Conservation (phyloP, 495 filamentous ascomycete genomes). For the Hypoxylon crocopeplum region DNA sequence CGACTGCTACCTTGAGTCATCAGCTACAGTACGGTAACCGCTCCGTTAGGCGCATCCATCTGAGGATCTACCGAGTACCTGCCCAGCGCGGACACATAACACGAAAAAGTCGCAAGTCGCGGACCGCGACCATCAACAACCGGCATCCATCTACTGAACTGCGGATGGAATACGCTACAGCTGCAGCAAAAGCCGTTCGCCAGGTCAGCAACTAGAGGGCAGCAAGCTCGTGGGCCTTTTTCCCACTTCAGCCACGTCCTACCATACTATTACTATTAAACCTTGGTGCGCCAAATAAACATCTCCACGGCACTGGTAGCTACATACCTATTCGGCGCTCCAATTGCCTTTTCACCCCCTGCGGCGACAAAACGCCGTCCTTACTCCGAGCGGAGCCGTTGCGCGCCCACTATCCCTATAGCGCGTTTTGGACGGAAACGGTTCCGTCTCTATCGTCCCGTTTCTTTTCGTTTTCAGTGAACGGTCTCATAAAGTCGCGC, state of each 20-base stretch:
- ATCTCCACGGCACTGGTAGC: not conserved
- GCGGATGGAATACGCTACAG: slow-evolving; percentile 14
- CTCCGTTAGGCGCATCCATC: slow-evolving; percentile 11
- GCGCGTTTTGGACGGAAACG: slow-evolving; percentile 35
- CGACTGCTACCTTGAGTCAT: slow-evolving; percentile 29
- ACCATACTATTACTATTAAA: not conserved
- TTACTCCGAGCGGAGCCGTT: slow-evolving; percentile 37
- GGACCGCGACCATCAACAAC: slow-evolving; percentile 1
- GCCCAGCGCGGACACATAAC: slow-evolving; percentile 1
- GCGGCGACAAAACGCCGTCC: slow-evolving; percentile 34
- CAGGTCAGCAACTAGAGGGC: slow-evolving; percentile 26
- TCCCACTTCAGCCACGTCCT: slow-evolving; percentile 26
- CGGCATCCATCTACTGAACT: not conserved
- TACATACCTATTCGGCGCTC: slow-evolving; percentile 8
- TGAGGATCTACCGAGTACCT: slow-evolving; percentile 6
- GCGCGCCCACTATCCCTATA: slow-evolving; percentile 20
- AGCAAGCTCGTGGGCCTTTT: too few relatives aligned
- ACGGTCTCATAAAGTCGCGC: slow-evolving; percentile 23
- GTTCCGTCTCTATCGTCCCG: slow-evolving; percentile 18
- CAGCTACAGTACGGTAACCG: slow-evolving; percentile 17
- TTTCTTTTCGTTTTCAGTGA: slow-evolving; percentile 15
- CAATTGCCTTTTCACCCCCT: slow-evolving; percentile 27
- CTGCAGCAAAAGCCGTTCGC: slow-evolving; percentile 7
- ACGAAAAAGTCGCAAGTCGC: slow-evolving; percentile 2
- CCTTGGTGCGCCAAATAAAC: slow-evolving; percentile 26